phyloP scores from a whole-genome alignment of 1,284 basidiomycete species.

The Anthracocystis setariae region DNA sequence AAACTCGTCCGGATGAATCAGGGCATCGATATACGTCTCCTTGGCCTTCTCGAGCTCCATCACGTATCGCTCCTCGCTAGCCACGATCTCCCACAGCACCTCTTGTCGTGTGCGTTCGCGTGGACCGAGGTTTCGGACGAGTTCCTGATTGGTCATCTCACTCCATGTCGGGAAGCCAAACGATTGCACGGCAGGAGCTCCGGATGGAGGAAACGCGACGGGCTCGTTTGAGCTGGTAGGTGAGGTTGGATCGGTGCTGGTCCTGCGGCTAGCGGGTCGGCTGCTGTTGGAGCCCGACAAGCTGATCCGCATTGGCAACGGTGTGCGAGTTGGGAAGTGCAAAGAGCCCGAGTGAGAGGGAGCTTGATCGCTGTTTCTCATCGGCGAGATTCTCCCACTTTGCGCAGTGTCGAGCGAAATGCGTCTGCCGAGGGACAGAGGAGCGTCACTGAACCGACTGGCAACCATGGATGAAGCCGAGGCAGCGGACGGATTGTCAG shows the following conservation, averaged over 20 bases:
- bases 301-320: slow-evolving; percentile 37
- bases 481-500: background rate
- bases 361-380: background rate
- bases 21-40: slow-evolving; percentile 88
- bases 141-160: slow-evolving; percentile 91
- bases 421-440: slow-evolving; percentile 9
- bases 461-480: slow-evolving; percentile 3
- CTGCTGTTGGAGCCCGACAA: slow-evolving; percentile 29
- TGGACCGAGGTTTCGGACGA: slow-evolving; percentile 89
- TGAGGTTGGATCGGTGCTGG: slow-evolving; percentile 25
- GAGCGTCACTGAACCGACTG: slow-evolving; percentile 3
- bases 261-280: slow-evolving; percentile 31
- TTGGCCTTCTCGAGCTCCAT: slow-evolving; percentile 87
- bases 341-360: slow-evolving; percentile 12
- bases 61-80: slow-evolving; percentile 95
- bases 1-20: slow-evolving; percentile 75
- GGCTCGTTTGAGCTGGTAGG: slow-evolving; percentile 16
- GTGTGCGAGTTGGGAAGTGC: slow-evolving; percentile 37
- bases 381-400: slow-evolving; percentile 17
- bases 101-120: slow-evolving; percentile 95
- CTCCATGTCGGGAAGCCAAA: slow-evolving; percentile 78
- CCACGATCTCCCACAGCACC: slow-evolving; percentile 96
- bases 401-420: slow-evolving; percentile 15
- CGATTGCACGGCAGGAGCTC: slow-evolving; percentile 12
- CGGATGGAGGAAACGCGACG: slow-evolving; percentile 22